Base-by-base conservation (phyloP, 129 eudicot species). In the Calendula officinalis region DNA sequence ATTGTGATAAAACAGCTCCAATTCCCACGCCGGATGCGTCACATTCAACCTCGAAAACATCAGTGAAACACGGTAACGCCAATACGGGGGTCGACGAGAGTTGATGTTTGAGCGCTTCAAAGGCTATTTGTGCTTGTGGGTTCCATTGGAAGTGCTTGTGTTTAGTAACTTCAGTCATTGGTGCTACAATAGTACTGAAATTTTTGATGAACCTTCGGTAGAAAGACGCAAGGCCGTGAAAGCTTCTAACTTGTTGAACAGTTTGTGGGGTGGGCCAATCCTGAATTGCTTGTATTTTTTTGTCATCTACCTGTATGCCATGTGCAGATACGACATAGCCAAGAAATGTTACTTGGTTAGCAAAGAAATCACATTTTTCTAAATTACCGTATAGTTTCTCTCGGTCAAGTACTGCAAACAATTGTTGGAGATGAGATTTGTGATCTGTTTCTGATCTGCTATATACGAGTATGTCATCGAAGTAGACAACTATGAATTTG, bases 171-270 rank as follows among this genome's bases (percentile, higher is more conserved):
- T 69, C 39, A 4, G 67, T 69, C 45, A 67, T 16, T 9, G 57
- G 74, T 1, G 8, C 66, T 58, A 69, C 8, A 34, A 69, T 8
- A 12, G 57, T 7, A 10, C 50, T 69, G 13, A 56, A 69, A 7
- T 54, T n/a, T 6, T 35, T 10, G 0, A 67, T 22, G 5, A 54
- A 67, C 0, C 43, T 6, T 3, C 44, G 40, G 3, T 54, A 54
- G 27, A 67, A 67, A 0, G 72, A 53, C 0, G 34, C 72, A 0
- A 54, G 4, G 1, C 72, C 55, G 27, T 67, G 54, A 41, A 54
- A 67, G 6, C 72, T 54, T 1, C 32, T 15, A 6, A 67, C 43
- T 1, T 67, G 63, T 2, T 33, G 33, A 3, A 67, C 40, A 0
- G 34, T 7, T 3, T 22, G 4, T 1, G 64, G 54, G 4, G 5